phyloP scores from a whole-genome alignment of 352 stramenopile species.

The Phytophthora crassamura region DNA sequence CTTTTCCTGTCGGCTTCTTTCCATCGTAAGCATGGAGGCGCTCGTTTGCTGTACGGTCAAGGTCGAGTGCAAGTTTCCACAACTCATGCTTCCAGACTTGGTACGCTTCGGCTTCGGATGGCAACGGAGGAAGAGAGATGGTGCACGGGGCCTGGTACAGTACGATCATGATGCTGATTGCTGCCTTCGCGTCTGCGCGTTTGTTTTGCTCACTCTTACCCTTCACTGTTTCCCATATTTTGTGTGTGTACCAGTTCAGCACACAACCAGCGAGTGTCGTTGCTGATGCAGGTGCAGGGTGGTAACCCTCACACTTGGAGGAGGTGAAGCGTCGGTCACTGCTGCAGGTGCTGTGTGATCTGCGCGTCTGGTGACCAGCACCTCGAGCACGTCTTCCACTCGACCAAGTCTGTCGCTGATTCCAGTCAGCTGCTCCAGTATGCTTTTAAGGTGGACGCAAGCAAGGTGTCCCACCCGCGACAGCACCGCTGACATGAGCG shows the following conservation, averaged over 20 bases:
- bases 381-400: background rate
- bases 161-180: conserved; percentile 14
- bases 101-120: background rate
- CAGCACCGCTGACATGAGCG: background rate
- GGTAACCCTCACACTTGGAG: too few species aligned
- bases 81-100: background rate
- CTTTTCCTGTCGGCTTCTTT: conserved; percentile 4
- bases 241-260: conserved; percentile 7
- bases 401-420: background rate
- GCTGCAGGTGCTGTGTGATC: background rate
- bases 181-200: conserved; percentile 7
- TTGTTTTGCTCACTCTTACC: conserved; percentile 1
- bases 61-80: background rate
- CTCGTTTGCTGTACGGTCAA: background rate
- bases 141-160: conserved; percentile 8
- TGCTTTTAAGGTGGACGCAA: conserved; percentile 8
- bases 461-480: background rate
- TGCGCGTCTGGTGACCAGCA: too few species aligned
- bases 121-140: background rate
- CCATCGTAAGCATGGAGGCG: conserved; percentile 6
- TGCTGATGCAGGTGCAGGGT: background rate
- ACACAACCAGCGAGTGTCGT: conserved; percentile 5
- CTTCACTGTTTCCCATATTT: conserved; percentile 6
- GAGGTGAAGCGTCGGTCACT: background rate
- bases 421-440: background rate